Base-by-base conservation (phyloP, 805 yeast species). In the Suhomyces canberraensis region DNA sequence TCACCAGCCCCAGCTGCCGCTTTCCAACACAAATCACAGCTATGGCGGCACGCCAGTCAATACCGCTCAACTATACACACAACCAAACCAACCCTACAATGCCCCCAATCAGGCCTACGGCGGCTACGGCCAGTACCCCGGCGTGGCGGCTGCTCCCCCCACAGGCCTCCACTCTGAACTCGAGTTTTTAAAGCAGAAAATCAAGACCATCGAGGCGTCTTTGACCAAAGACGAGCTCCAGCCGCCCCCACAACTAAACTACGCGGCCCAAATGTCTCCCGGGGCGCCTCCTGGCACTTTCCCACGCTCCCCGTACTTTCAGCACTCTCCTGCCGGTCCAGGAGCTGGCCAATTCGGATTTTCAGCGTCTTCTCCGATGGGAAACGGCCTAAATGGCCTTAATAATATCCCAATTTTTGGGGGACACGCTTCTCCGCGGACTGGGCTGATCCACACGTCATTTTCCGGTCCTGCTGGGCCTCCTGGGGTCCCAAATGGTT, bases 201-300 rank as follows among this genome's bases (percentile, higher is more conserved):
- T 73, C 26, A 66, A 60, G 35, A 69, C 69, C 44, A 60, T 73
- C 4, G 79, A 73, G 45, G 69, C 71, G 1, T 64, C 73, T 1
- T 60, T 68, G 20, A 63, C 54, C 66, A 11, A 69, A 58, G 28
- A 24, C 9, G 14, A 24, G 14, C 15, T n/a, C 6, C 13, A 21
- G 17, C 29, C 29, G 7, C 8, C 18, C 8, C 29, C 29, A 15
- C 6, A 15, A 7, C 4, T 14, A 7, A 11, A 8, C 27, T 8
- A 11, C 27, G 14, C 27, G 7, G n/a, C 27, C 14, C n/a, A 5
- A 8, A 13, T 11, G 13, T 6, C 27, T 11, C 13, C 27, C 6
- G 7, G 7, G 7, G n/a, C 27, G 8, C n/a, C 27, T 11, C 14
- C 27, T 13, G 17, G 14, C 5, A 5, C 5, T 4, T 26, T 13